A percentile compares a stretch with the other conserved stretches of the same genome.
These are phyloP conservation scores for Halenospora varia DNA, from an alignment of 495 filamentous ascomycete species.

Conservation along the genomic window DNA sequence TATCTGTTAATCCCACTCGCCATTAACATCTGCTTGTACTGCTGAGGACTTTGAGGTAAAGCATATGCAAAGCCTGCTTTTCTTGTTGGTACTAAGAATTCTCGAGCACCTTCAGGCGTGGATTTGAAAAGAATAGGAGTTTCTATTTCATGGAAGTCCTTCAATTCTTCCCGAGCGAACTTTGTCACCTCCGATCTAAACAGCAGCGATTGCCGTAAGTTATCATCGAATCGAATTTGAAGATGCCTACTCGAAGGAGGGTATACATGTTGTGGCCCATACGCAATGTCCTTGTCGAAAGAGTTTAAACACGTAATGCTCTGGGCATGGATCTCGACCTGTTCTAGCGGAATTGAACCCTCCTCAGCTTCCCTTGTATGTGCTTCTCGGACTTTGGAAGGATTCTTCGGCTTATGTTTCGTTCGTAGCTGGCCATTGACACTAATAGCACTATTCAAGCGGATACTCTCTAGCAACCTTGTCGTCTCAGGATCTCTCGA, in stretches of 20 bases:
- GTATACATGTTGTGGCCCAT: constrained; percentile 67
- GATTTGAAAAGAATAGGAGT: constrained; percentile 96
- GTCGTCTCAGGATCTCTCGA: constrained; percentile 19
- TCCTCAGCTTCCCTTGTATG: neutral
- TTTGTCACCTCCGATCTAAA: constrained; percentile 52
- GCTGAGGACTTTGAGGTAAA: constrained; percentile 92
- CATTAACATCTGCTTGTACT: constrained; percentile 99
- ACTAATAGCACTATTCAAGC: constrained; percentile 17
- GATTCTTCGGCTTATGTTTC: constrained; percentile 12
- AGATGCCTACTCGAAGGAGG: constrained; percentile 73
- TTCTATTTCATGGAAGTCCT: constrained; percentile 74
- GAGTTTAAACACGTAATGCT: constrained; percentile 66
- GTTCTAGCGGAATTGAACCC: neutral
- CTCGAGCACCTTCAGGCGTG: constrained; percentile 90
- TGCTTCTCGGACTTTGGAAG: neutral
- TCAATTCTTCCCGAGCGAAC: constrained; percentile 49
- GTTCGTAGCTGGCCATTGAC: constrained; percentile 9
- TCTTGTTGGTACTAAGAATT: constrained; percentile 92
- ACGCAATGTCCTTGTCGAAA: constrained; percentile 72
- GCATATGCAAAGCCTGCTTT: constrained; percentile 73
- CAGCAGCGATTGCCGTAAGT: constrained; percentile 56
- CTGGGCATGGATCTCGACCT: constrained; percentile 57
- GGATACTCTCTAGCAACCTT: constrained; percentile 26
- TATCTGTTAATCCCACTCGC: constrained; percentile 77
- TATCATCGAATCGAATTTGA: constrained; percentile 68